Evolutionary conservation across 352 stramenopile species (phyloP).

Genomic region (Phytophthora macrochlamydospora): DNA sequence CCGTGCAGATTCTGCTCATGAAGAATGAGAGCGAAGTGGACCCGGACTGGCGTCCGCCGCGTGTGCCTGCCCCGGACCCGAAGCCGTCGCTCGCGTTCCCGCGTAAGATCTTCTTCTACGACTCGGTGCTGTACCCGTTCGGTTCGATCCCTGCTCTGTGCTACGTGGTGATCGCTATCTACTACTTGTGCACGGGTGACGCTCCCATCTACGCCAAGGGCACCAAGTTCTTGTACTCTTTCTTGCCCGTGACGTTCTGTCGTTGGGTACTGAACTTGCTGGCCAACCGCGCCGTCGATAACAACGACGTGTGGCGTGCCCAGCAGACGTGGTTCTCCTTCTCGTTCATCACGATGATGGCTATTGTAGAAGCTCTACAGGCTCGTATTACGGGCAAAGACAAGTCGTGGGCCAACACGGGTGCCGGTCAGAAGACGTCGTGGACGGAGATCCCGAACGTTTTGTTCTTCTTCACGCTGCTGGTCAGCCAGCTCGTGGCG

Average conservation of each 20-base stretch:
- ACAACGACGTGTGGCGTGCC: slow-evolving; percentile 89
- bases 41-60: slow-evolving; percentile 84
- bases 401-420: slow-evolving; percentile 89
- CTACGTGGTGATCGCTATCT: slow-evolving; percentile 85
- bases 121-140: slow-evolving; percentile 90
- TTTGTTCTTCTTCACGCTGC: slow-evolving; percentile 87
- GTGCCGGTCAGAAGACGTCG: slow-evolving; percentile 88
- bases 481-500: slow-evolving; percentile 74
- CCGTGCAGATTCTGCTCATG: slow-evolving; percentile 89
- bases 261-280: slow-evolving; percentile 86
- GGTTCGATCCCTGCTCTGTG: slow-evolving; percentile 85
- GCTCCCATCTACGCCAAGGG: slow-evolving; percentile 87
- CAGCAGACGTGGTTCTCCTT: slow-evolving; percentile 93
- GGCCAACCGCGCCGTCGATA: slow-evolving; percentile 87
- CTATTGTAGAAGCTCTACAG: slow-evolving; percentile 82
- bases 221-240: slow-evolving; percentile 84
- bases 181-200: slow-evolving; percentile 87
- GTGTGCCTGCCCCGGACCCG: slow-evolving; percentile 80
- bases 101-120: slow-evolving; percentile 91
- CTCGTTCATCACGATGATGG: slow-evolving; percentile 88
- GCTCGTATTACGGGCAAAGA: slow-evolving; percentile 84
- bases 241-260: slow-evolving; percentile 83
- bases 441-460: slow-evolving; percentile 91
- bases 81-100: slow-evolving; percentile 83
- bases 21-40: slow-evolving; percentile 90